Percentiles rank a stretch among this genome's conserved stretches.
Evolutionary conservation across 2,329 filamentous ascomycete genomes (phyloP).

Genomic region (Clonostachys rosea): DNA sequence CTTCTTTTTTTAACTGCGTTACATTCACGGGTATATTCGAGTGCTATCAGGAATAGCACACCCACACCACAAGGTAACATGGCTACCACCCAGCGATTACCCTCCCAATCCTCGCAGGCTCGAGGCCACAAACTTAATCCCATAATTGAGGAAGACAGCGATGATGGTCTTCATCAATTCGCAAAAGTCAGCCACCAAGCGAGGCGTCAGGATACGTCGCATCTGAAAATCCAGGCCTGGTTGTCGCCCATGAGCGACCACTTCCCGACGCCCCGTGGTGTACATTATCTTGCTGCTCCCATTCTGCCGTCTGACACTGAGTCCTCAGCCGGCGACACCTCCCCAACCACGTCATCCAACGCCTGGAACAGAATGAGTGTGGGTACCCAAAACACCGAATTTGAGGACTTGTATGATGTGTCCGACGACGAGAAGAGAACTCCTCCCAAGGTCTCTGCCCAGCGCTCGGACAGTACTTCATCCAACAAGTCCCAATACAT

Average conservation of each 20-base stretch:
- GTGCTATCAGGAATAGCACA: constrained; percentile 21
- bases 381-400: constrained; percentile 65
- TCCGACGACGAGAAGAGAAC: constrained; percentile 66
- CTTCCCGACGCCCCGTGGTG: constrained; percentile 68
- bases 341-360: constrained; percentile 51
- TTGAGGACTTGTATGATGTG: constrained; percentile 84
- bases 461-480: constrained; percentile 47
- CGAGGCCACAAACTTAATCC: constrained; percentile 59
- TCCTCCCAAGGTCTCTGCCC: constrained; percentile 20
- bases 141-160: constrained; percentile 55
- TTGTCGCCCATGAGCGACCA: constrained; percentile 56
- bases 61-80: constrained; percentile 30
- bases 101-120: constrained; percentile 41
- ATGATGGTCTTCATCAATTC: constrained; percentile 21
- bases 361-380: constrained; percentile 61
- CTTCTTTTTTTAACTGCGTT: constrained; percentile 2
- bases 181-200: constrained; percentile 9
- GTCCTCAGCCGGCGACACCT: constrained; percentile 45
- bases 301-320: constrained; percentile 59
- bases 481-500: constrained; percentile 14
- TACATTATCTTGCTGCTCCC: constrained; percentile 59
- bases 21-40: background rate
- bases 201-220: constrained; percentile 23
- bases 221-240: constrained; percentile 53
- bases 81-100: constrained; percentile 29